Base-by-base conservation (phyloP, 768 basidiomycete species). In the Lactarius trivialis region DNA sequence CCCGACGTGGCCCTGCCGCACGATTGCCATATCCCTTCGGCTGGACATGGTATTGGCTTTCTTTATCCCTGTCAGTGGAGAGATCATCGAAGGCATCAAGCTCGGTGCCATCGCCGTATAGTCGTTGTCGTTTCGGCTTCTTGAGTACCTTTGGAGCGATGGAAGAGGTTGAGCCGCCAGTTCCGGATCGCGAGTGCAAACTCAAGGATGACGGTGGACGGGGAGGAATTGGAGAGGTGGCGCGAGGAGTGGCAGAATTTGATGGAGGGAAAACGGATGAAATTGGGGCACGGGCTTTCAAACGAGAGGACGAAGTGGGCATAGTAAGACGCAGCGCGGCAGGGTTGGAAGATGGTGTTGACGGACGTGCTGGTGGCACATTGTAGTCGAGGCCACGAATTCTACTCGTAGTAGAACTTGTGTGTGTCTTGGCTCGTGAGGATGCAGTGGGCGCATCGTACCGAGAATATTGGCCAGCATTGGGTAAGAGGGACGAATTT, bases 81-180 rank as follows among this genome's bases (percentile, higher is more conserved):
- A 96, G 80, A 72, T 97, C 94, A 30, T 95, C 94, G 61, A 97
- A 81, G 3, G 73, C 84, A 69, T 97, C 94, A 56, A 97, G 76
- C 72, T 96, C 94, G 11, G 91, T 93, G 15, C 94, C 94, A 69
- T 93, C 89, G 6, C 91, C 91, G 69, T 87, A 93, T 15, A 82
- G 82, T 56, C 84, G 79, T 64, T 80, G 81, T 41, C 89, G 86
- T 74, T 92, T 93, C 14, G 91, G 91, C 67, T 85, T 79, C 57
- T 86, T 83, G 28, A 93, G 75, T 14, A 91, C 73, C 73, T 85
- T 90, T 7, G 88, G 83, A 26, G 77, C 77, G 36, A 76, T 78
- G 3, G 77, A 39, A 72, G 75, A 51, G 77, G 74, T 65, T 72
- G 75, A 45, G 70, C 76, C 65, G 70, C 76, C 65, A 24, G 54